phyloP scores from a whole-genome alignment of 305 asterid species.

The Vinca major region DNA sequence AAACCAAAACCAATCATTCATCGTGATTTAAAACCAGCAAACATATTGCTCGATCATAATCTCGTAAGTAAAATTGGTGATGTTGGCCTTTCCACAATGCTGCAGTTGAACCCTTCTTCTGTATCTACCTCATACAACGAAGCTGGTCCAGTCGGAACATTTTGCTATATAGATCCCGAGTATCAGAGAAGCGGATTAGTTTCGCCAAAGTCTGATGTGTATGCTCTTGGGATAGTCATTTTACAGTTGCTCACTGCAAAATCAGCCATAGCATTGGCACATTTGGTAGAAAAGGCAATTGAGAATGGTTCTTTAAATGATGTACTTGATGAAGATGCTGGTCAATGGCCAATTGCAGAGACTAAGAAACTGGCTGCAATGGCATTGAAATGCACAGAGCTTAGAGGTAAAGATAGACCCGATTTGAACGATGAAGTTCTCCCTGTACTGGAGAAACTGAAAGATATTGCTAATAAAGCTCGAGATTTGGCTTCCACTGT shows the following conservation, averaged over 20 bases:
- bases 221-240: slow-evolving; percentile 68
- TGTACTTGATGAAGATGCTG: slow-evolving; percentile 51
- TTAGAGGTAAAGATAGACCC: slow-evolving; percentile 57
- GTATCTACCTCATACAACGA: slow-evolving; percentile 31
- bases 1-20: slow-evolving; percentile 66
- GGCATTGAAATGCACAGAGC: slow-evolving; percentile 69
- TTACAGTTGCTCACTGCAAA: slow-evolving; percentile 72
- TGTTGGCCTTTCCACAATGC: slow-evolving; percentile 64
- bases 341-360: slow-evolving; percentile 65
- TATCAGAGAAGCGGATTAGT: slow-evolving; percentile 72
- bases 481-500: slow-evolving; percentile 22
- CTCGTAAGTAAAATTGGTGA: slow-evolving; percentile 79
- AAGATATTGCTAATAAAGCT: slow-evolving; percentile 38
- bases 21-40: slow-evolving; percentile 88
- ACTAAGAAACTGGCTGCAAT: slow-evolving; percentile 43
- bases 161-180: slow-evolving; percentile 88
- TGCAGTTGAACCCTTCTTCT: slow-evolving; percentile 33
- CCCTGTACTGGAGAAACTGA: slow-evolving; percentile 56
- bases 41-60: slow-evolving; percentile 74
- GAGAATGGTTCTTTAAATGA: slow-evolving; percentile 26
- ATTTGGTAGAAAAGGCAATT: slow-evolving; percentile 51
- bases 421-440: slow-evolving; percentile 47
- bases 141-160: slow-evolving; percentile 55
- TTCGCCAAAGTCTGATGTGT: slow-evolving; percentile 67
- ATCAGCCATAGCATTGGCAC: slow-evolving; percentile 56